phyloP scores from a whole-genome alignment of 768 basidiomycete species.

The Russula virescens region DNA sequence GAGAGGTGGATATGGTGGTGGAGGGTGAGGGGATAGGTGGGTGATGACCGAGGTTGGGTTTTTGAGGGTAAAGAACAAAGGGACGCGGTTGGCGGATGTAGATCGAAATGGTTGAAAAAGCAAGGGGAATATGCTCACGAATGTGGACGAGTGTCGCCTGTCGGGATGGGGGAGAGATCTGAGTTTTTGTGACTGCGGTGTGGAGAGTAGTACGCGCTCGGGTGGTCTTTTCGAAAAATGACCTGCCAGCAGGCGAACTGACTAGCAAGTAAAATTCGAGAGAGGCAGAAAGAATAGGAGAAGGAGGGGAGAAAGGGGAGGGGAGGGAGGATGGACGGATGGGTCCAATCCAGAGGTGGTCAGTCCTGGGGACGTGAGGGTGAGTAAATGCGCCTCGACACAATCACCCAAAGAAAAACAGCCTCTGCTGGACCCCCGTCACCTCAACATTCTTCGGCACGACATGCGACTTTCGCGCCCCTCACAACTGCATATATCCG shows the following conservation, averaged over 20 bases:
- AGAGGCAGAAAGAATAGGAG: conserved; percentile 7
- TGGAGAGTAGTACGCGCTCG: conserved; percentile 19
- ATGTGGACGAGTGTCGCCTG: conserved; percentile 22
- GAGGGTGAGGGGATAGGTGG: background rate
- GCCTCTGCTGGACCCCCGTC: too few species aligned
- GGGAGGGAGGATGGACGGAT: conserved; percentile 18
- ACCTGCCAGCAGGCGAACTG: conserved; percentile 28
- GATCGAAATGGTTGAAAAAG: background rate
- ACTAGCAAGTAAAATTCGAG: conserved; percentile 25
- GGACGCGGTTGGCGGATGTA: background rate
- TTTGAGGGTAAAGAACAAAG: background rate
- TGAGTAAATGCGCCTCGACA: too few species aligned
- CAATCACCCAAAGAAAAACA: too few species aligned
- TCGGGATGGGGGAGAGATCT: conserved; percentile 19
- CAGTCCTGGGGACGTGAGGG: conserved; percentile 22
- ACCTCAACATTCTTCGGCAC: too few species aligned
- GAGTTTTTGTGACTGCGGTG: conserved; percentile 19
- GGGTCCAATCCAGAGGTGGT: conserved; percentile 24
- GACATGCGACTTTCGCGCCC: too few species aligned
- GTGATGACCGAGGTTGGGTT: background rate
- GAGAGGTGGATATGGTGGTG: background rate
- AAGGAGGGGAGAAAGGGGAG: conserved; percentile 7
- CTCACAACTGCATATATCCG: too few species aligned
- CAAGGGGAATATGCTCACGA: conserved; percentile 16
- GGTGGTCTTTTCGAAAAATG: conserved; percentile 26